Base-by-base conservation (phyloP, 2,329 filamentous ascomycete species). In the Trichoderma sp. region DNA sequence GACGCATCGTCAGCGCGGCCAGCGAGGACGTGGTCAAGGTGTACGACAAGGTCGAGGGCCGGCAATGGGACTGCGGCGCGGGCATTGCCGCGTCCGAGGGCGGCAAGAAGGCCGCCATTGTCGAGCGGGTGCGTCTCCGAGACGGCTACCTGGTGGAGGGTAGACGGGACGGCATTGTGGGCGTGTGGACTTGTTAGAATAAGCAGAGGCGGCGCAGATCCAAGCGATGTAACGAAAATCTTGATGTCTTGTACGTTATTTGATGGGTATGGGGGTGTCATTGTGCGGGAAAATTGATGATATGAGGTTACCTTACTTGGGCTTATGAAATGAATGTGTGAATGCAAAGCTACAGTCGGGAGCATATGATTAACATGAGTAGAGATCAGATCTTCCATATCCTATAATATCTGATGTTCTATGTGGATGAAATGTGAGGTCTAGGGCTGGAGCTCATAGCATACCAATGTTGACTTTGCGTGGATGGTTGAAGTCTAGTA, bases 11-110 rank as follows among this genome's bases (percentile, higher is more conserved):
- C 41, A 87, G 90, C 60, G 94, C 95, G 2, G 93, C 93, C 0
- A 91, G 93, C 48, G 95, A 98, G 77, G 89, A 93, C 72, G 92
- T 98, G 26, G 93, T 95, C 71, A 99, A 99, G 80, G 90, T 99
- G 66, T 99, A 98, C 79, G 95, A 99, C 80, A 98, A 98, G 83
- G 89, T 92, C 3, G 95, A 99, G 75, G 93, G 93, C 47, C 83
- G 92, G 67, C 95, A 98, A 77, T 99, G 95, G 95, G 92, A 97
- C 76, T 97, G 93, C 77, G 95, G 95, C 61, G 89, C 92, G 2
- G 94, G 93, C 43, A 87, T 90, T 55, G 84, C 83, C 3, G 88
- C 88, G 66, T 86, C 88, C 21, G 88, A 90, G 60, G 84, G 87
- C 64, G 86, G 84, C 14, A 88, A 86, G 70, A 83, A 80, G 64